Evolutionary conservation across 2,329 filamentous ascomycete species (phyloP).

Genomic region (Botrytis medusae): DNA sequence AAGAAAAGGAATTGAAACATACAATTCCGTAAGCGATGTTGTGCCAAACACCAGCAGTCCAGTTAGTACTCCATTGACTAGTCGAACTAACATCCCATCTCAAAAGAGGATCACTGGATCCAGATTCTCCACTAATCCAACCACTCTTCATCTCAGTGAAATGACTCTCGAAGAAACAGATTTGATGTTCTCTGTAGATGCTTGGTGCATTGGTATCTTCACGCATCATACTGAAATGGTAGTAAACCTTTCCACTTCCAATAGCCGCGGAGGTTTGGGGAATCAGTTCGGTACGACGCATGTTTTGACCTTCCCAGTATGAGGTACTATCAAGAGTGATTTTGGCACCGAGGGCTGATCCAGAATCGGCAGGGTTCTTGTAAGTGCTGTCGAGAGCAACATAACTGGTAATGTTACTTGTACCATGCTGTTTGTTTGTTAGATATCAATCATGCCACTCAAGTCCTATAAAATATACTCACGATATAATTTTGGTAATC

Average conservation of each 20-base stretch:
- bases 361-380: conserved; percentile 56
- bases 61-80: conserved; percentile 62
- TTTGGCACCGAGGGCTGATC: conserved; percentile 63
- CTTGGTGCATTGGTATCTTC: conserved; percentile 59
- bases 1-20: conserved; percentile 26
- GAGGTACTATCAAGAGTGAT: conserved; percentile 64
- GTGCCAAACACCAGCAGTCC: conserved; percentile 55
- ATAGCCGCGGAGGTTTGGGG: conserved; percentile 67
- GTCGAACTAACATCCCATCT: conserved; percentile 63
- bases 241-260: conserved; percentile 65
- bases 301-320: conserved; percentile 70
- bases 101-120: conserved; percentile 53
- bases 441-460: neutral
- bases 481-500: conserved; percentile 73
- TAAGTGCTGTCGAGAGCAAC: conserved; percentile 49
- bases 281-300: conserved; percentile 73
- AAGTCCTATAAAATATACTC: conserved; percentile 14
- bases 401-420: conserved; percentile 42
- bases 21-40: conserved; percentile 72
- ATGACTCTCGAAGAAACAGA: conserved; percentile 64
- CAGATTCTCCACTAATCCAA: conserved; percentile 52
- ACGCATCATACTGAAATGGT: conserved; percentile 69
- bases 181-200: conserved; percentile 65
- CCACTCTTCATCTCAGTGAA: conserved; percentile 75
- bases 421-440: conserved; percentile 52